Evolutionary conservation across 108 stramenopile genomes (phyloP).

Genomic region (Nitzschia sp.): DNA sequence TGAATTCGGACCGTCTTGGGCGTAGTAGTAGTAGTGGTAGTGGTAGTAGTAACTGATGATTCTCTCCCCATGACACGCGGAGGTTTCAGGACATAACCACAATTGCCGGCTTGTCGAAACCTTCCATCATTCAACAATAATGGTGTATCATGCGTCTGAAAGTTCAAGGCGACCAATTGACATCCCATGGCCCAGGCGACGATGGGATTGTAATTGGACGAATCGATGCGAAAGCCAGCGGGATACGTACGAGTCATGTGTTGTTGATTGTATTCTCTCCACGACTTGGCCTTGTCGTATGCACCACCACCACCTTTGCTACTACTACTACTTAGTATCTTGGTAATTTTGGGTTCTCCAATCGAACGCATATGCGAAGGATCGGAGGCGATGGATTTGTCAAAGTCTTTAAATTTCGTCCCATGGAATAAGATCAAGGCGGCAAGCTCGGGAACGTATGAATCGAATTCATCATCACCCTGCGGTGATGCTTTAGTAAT

Average conservation of each 20-base stretch:
- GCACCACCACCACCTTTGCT: background rate
- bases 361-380: constrained; percentile 75
- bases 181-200: constrained; percentile 87
- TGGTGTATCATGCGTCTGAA: constrained; percentile 77
- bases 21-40: background rate
- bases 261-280: constrained; percentile 73
- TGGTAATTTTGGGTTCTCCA: constrained; percentile 63
- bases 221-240: constrained; percentile 78
- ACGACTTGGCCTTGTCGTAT: constrained; percentile 34
- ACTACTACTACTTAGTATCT: constrained; percentile 44
- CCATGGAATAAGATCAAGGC: constrained; percentile 71
- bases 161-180: constrained; percentile 94
- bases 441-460: constrained; percentile 46
- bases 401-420: constrained; percentile 49
- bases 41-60: too few species aligned
- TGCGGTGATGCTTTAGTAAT: background rate
- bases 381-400: constrained; percentile 38
- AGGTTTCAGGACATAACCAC: constrained; percentile 94
- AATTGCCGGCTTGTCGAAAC: constrained; percentile 83
- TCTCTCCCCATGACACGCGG: constrained; percentile 37
- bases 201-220: constrained; percentile 92
- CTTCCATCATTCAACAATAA: constrained; percentile 87
- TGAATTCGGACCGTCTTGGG: constrained; percentile 37
- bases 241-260: constrained; percentile 92
- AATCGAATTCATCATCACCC: constrained; percentile 18